Percentiles rank a stretch among this genome's conserved stretches.
These are phyloP conservation scores for Penicillium lagena DNA, from an alignment of 495 filamentous ascomycete genomes.

Conservation along the genomic window DNA sequence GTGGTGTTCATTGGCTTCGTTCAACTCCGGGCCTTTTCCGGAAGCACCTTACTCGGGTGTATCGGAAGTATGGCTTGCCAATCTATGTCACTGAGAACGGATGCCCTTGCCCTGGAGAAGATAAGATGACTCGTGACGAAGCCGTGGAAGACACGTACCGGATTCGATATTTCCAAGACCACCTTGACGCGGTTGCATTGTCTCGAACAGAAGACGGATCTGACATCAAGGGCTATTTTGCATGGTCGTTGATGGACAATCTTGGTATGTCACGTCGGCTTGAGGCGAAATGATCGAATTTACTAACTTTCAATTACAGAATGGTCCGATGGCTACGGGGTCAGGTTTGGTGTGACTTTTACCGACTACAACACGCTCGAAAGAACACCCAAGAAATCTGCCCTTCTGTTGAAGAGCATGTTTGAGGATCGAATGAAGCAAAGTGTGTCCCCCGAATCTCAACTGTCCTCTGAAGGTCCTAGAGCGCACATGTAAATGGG, in stretches of 20 bases:
- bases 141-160: slow-evolving; percentile 63
- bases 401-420: slow-evolving; percentile 14
- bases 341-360: slow-evolving; percentile 64
- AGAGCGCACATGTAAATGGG: neutral
- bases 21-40: slow-evolving; percentile 56
- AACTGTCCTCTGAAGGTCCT: neutral
- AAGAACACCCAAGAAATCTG: slow-evolving; percentile 23
- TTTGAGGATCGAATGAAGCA: slow-evolving; percentile 6
- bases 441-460: no score
- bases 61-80: slow-evolving; percentile 59
- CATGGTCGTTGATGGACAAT: slow-evolving; percentile 65
- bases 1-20: slow-evolving; percentile 61
- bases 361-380: slow-evolving; percentile 51
- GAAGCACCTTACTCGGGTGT: slow-evolving; percentile 63
- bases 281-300: no score
- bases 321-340: slow-evolving; percentile 65
- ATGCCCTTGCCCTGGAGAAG: slow-evolving; percentile 61
- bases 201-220: slow-evolving; percentile 53
- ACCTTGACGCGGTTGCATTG: slow-evolving; percentile 58
- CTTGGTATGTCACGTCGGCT: slow-evolving; percentile 11
- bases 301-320: slow-evolving; percentile 8
- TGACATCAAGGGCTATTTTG: slow-evolving; percentile 60
- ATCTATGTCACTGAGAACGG: slow-evolving; percentile 74
- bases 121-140: slow-evolving; percentile 49
- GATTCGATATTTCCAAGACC: slow-evolving; percentile 58